These are phyloP conservation scores for Hygrocybe coccinea DNA, from an alignment of 768 basidiomycete species.

Conservation along the genomic window DNA sequence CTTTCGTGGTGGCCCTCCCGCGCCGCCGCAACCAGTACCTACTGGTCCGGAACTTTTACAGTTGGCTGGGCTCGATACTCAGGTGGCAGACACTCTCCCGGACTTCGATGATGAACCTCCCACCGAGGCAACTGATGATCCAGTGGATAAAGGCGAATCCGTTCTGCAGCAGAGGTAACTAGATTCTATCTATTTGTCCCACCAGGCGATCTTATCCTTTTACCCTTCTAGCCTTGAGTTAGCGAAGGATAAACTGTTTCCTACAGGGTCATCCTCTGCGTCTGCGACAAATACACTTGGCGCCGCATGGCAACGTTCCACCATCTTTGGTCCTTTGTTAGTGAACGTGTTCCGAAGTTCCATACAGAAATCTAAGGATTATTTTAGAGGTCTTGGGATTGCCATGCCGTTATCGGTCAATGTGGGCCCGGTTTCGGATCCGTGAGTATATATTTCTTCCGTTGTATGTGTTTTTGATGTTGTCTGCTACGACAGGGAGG, in stretches of 20 bases:
- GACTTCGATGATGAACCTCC: conserved; percentile 44
- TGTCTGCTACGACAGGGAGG: background rate
- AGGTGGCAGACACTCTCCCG: conserved; percentile 39
- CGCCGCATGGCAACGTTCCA: conserved; percentile 45
- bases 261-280: conserved; percentile 24
- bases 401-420: conserved; percentile 11
- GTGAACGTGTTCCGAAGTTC: conserved; percentile 19
- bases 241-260: conserved; percentile 47
- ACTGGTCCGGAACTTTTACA: conserved; percentile 45
- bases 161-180: conserved; percentile 25
- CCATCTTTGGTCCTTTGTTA: conserved; percentile 65
- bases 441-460: conserved; percentile 24
- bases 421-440: conserved; percentile 11
- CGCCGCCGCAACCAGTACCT: conserved; percentile 14
- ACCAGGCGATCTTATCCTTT: background rate
- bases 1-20: background rate
- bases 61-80: conserved; percentile 43
- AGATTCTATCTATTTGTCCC: background rate
- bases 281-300: conserved; percentile 12
- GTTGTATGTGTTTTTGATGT: background rate
- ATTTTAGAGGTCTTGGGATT: conserved; percentile 35
- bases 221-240: conserved; percentile 11
- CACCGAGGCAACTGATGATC: background rate
- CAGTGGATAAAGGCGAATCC: conserved; percentile 5
- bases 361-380: conserved; percentile 5